Conservation (phyloP, 2,329 filamentous ascomycete species). For the Curvularia lunata region DNA sequence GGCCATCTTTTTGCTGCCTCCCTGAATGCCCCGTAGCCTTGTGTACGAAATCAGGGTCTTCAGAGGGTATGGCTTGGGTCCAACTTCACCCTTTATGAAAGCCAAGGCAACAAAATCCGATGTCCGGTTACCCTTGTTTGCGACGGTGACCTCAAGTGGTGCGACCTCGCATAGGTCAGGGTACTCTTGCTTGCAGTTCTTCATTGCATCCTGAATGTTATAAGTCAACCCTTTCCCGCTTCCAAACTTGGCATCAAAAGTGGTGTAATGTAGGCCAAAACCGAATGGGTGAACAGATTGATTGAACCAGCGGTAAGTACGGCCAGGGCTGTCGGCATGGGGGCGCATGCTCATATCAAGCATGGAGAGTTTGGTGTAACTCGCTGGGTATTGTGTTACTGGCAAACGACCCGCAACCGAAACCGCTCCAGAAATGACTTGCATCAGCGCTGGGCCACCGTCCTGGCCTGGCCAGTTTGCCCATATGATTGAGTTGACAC, state of each 20-base stretch:
- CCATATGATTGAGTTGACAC: conserved; percentile 63
- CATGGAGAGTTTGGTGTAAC: conserved; percentile 60
- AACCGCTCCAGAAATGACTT: conserved; percentile 59
- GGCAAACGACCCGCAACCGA: conserved; percentile 63
- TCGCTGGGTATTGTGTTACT: conserved; percentile 62
- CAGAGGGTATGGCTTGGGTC: conserved; percentile 58
- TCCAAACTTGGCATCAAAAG: conserved; percentile 48
- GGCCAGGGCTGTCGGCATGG: conserved; percentile 54
- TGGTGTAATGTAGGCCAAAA: conserved; percentile 65
- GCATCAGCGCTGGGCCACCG: conserved; percentile 62
- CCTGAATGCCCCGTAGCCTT: conserved; percentile 51
- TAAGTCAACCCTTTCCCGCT: conserved; percentile 7
- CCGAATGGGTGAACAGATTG: conserved; percentile 62
- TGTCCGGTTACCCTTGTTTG: conserved; percentile 54
- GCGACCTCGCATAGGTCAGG: conserved; percentile 50
- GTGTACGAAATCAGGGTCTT: conserved; percentile 61
- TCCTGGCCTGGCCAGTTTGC: conserved; percentile 66
- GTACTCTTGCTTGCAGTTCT: conserved; percentile 41
- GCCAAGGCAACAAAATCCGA: conserved; percentile 62
- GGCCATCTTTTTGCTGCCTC: conserved; percentile 41
- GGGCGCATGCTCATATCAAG: conserved; percentile 64
- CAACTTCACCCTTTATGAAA: conserved; percentile 58
- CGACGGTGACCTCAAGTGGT: conserved; percentile 49
- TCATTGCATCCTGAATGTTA: conserved; percentile 48
- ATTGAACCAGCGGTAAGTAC: conserved; percentile 66